These are phyloP conservation scores for Ceratocystis huliohia DNA, from an alignment of 2,329 filamentous ascomycete genomes.

Conservation along the genomic window DNA sequence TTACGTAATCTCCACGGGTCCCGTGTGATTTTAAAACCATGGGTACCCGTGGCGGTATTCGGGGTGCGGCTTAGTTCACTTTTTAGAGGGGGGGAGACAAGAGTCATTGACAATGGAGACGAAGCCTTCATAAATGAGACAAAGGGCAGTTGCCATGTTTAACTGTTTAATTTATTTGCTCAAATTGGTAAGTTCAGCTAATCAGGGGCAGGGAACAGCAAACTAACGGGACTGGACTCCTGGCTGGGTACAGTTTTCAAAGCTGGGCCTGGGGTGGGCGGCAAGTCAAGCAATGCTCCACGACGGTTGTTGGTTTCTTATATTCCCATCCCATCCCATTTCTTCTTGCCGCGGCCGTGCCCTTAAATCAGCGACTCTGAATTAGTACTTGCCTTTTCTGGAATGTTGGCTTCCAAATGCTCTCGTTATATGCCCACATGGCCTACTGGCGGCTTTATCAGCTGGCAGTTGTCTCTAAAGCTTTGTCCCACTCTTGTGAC, in stretches of 20 bases:
- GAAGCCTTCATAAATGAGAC: neutral
- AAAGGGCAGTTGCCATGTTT: neutral
- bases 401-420: neutral
- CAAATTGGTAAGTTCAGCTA: neutral
- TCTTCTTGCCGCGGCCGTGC: neutral
- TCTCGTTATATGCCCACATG: too few relatives aligned
- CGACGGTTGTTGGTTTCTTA: too few relatives aligned
- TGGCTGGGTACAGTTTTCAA: too few relatives aligned
- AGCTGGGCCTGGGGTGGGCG: too few relatives aligned
- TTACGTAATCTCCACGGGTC: too few relatives aligned
- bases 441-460: neutral
- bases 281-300: too few relatives aligned
- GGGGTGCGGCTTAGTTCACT: neutral
- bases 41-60: too few relatives aligned
- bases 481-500: neutral
- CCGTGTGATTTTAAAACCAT: too few relatives aligned
- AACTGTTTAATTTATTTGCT: neutral
- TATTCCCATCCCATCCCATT: neutral
- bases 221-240: neutral
- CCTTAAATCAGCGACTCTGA: too few relatives aligned
- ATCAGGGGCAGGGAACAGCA: neutral
- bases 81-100: neutral
- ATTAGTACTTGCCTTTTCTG: neutral
- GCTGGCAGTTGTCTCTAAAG: conserved; percentile 5
- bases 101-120: neutral